Base-by-base conservation (phyloP, 345 rosid genomes). In the Moricandia arvensis region DNA sequence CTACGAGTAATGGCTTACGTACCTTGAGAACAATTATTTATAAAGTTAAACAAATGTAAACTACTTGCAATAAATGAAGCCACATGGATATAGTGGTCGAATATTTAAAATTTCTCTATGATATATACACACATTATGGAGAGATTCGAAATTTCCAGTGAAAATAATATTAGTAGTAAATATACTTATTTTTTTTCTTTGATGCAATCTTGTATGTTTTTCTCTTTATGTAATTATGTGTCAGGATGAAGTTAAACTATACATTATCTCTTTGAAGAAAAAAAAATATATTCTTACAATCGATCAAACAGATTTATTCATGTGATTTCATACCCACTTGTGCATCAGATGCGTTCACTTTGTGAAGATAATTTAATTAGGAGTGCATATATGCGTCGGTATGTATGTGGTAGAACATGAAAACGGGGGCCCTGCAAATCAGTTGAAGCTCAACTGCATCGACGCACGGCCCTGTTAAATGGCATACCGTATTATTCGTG, bases 51-150 rank as follows among this genome's bases (percentile, higher is more conserved):
- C 9, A 12, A 79, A 57, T 64, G 47, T n/a, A 71, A 43, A 43
- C 51, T 13, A 57, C 54, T 59, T 34, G 76, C 80, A 81, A 79
- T 85, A 59, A 83, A 80, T 81, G 80, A 79, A 72, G 70, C 82
- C 88, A 85, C 86, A 80, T 81, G 88, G 82, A 69, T 69, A 34
- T 74, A 49, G 68, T 79, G 76, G 72, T 18, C 68, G 58, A 59
- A 2, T 29, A 53, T 43, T 35, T 18, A 6, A 59, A 59, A 21
- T 12, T 12, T 41, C 31, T 53, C 47, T 51, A 53, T 15, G 31
- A 15, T 6, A 49, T 49, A 6, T 49, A 49, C 18, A 49, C 45
- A 38, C 6, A 21, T 18, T 55, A 24, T 55, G 30, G 59, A 24
- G 31, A 57, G 61, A 26, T 57, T 57, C 15, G 16, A 3, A 57